Conservation (phyloP, 345 rosid species). For the Erodium maritimum region DNA sequence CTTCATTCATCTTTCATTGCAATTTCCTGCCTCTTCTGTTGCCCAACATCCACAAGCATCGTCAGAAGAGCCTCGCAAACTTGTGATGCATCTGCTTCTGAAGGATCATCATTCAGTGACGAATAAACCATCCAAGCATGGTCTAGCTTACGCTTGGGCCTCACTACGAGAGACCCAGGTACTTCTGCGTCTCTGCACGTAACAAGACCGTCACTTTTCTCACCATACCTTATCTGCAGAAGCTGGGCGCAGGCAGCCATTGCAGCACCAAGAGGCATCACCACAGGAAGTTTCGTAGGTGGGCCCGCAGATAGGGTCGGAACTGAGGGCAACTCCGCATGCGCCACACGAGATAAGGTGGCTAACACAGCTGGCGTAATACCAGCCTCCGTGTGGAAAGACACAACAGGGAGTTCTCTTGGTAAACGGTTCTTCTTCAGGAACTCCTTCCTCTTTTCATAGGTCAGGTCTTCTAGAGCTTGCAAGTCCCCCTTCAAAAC, state of each 20-base stretch:
- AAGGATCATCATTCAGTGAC: slow-evolving; percentile 50
- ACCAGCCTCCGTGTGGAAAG: slow-evolving; percentile 86
- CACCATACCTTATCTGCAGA: slow-evolving; percentile 65
- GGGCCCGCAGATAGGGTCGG: slow-evolving; percentile 29
- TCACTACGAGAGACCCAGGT: slow-evolving; percentile 87
- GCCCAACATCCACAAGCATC: slow-evolving; percentile 68
- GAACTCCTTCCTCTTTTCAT: slow-evolving; percentile 75
- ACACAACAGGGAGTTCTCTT: slow-evolving; percentile 66
- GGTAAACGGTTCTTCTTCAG: slow-evolving; percentile 63
- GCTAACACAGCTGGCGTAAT: slow-evolving; percentile 69
- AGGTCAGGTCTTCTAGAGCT: slow-evolving; percentile 92
- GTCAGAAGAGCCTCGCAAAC: slow-evolving; percentile 87
- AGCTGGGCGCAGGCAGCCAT: slow-evolving; percentile 98
- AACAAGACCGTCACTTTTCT: slow-evolving; percentile 88
- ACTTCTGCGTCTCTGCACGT: slow-evolving; percentile 84
- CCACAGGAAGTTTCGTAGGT: slow-evolving; percentile 64
- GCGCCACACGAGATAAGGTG: slow-evolving; percentile 77
- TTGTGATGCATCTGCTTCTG: slow-evolving; percentile 72
- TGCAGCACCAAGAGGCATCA: slow-evolving; percentile 85
- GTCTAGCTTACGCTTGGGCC: slow-evolving; percentile 67
- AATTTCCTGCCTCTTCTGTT: slow-evolving; percentile 26
- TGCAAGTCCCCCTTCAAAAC: slow-evolving; percentile 70
- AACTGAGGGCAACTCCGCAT: slow-evolving; percentile 57
- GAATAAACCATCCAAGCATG: slow-evolving; percentile 99
- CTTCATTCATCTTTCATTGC: background rate